Conservation (phyloP, 371 early-diverging fungal genomes). For the Mortierella sp. region DNA sequence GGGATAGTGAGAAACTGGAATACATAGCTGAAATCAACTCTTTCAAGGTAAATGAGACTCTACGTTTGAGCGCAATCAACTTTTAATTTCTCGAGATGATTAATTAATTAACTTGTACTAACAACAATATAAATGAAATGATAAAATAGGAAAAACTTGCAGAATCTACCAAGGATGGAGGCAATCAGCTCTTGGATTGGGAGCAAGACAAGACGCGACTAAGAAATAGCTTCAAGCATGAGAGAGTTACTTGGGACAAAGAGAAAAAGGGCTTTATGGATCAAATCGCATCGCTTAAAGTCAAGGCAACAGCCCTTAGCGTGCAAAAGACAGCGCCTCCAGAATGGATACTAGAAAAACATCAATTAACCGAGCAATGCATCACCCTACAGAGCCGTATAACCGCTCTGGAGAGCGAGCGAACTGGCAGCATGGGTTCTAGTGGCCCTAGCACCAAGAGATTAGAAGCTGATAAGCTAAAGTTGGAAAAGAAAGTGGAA, state of each 20-base stretch:
- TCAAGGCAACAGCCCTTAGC: slow-evolving; percentile 36
- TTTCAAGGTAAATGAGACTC: slow-evolving; percentile 34
- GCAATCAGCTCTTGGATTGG: slow-evolving; percentile 33
- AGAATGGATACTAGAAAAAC: slow-evolving; percentile 50
- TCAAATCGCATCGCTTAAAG: slow-evolving; percentile 48
- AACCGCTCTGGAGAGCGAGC: slow-evolving; percentile 33
- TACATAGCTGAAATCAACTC: slow-evolving; percentile 23
- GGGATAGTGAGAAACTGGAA: slow-evolving; percentile 28
- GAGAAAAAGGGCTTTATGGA: slow-evolving; percentile 44
- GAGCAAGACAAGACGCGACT: slow-evolving; percentile 34
- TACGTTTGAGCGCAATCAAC: no score
- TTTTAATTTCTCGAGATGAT: not conserved
- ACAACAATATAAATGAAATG: not conserved
- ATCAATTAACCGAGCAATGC: slow-evolving; percentile 29
- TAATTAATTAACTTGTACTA: no score
- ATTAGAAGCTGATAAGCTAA: slow-evolving; percentile 27
- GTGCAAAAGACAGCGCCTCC: slow-evolving; percentile 41
- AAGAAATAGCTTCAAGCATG: slow-evolving; percentile 27
- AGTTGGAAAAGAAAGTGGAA: slow-evolving; percentile 41
- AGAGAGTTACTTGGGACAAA: slow-evolving; percentile 31
- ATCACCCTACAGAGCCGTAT: slow-evolving; percentile 33
- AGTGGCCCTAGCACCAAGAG: slow-evolving; percentile 4
- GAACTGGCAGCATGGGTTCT: not conserved
- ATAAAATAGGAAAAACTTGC: slow-evolving; percentile 26
- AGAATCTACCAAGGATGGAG: slow-evolving; percentile 16